phyloP scores from a whole-genome alignment of 768 basidiomycete genomes.

The Mycena crocata region DNA sequence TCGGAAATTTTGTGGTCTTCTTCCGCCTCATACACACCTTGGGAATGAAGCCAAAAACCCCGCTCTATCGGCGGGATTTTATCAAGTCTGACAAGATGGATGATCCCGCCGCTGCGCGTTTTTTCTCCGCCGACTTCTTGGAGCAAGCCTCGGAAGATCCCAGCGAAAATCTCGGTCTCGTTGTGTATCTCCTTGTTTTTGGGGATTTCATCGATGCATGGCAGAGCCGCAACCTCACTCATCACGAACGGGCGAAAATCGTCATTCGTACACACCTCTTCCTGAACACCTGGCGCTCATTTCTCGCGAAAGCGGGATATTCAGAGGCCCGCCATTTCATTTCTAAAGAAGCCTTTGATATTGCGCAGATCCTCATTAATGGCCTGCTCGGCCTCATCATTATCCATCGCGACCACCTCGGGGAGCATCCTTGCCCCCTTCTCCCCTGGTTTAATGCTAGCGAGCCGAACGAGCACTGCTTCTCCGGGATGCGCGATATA shows the following conservation, averaged over 20 bases:
- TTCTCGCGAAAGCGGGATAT: constrained; percentile 21
- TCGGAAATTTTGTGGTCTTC: not conserved
- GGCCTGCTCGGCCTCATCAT: constrained; percentile 39
- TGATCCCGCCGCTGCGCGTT: not conserved
- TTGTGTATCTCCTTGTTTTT: constrained; percentile 15
- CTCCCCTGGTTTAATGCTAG: constrained; percentile 11
- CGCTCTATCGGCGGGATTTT: not conserved
- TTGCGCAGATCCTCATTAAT: constrained; percentile 32
- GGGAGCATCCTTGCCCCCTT: not conserved
- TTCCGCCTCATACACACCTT: not conserved
- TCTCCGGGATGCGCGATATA: not conserved
- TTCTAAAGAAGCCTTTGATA: constrained; percentile 39
- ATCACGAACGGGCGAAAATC: constrained; percentile 17
- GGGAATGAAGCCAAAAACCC: not conserved
- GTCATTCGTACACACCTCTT: constrained; percentile 20
- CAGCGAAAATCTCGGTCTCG: constrained; percentile 5
- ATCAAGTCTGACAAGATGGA: not conserved
- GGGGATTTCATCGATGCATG: constrained; percentile 16
- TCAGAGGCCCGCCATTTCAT: constrained; percentile 31
- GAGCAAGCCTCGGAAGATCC: not conserved
- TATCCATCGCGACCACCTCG: constrained; percentile 35
- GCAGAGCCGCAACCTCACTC: constrained; percentile 7
- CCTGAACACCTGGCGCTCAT: constrained; percentile 22
- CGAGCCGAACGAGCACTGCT: constrained; percentile 14
- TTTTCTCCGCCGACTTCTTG: not conserved